phyloP scores from a whole-genome alignment of 352 stramenopile species.

The Phytophthora europaea region DNA sequence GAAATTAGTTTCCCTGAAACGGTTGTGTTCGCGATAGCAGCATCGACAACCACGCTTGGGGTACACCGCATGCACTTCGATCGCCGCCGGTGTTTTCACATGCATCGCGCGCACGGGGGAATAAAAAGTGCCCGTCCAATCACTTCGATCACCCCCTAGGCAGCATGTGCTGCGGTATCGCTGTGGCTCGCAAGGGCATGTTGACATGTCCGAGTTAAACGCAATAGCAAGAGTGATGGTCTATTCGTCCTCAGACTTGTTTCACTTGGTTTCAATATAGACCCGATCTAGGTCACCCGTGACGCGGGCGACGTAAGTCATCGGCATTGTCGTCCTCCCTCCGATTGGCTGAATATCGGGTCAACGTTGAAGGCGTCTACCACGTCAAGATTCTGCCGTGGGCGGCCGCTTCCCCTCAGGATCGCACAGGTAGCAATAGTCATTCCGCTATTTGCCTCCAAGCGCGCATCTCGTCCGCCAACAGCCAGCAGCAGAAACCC shows the following conservation, averaged over 20 bases:
- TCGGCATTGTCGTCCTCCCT: not conserved
- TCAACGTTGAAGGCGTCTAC: constrained; percentile 28
- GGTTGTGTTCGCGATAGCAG: no score
- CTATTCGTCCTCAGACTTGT: not conserved
- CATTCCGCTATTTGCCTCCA: constrained; percentile 41
- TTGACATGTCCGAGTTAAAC: constrained; percentile 22
- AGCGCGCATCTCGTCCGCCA: constrained; percentile 15
- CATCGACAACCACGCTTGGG: no score
- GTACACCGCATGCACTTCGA: not conserved
- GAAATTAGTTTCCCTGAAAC: not conserved
- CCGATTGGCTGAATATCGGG: constrained; percentile 16
- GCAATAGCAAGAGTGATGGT: constrained; percentile 18
- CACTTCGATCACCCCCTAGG: constrained; percentile 29
- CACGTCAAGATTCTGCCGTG: constrained; percentile 8
- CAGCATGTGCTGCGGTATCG: constrained; percentile 5
- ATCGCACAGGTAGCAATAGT: constrained; percentile 1
- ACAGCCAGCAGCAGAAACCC: constrained; percentile 4
- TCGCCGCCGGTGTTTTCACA: constrained; percentile 13
- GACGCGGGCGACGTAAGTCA: constrained; percentile 25
- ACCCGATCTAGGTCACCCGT: not conserved
- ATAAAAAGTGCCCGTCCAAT: constrained; percentile 42
- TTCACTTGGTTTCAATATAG: constrained; percentile 20
- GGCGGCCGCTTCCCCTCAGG: constrained; percentile 22
- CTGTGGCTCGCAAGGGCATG: constrained; percentile 20
- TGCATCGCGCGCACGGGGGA: constrained; percentile 16